Conservation (phyloP, 495 filamentous ascomycete species). For the Rostrohypoxylon terebratum region DNA sequence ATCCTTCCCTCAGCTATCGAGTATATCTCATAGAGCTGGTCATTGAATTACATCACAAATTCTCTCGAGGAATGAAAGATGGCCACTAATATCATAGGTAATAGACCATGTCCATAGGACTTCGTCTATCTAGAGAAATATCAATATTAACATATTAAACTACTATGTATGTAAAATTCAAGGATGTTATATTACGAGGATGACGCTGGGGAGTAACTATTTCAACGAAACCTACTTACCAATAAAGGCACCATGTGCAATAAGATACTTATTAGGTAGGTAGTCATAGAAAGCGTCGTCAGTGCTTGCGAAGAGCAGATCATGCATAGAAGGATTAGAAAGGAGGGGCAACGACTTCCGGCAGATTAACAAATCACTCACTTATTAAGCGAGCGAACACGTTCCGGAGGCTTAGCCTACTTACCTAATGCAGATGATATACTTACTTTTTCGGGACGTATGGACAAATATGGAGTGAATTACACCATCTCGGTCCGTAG, state of each 20-base stretch:
- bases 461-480: not conserved
- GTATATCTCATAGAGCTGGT: slow-evolving; percentile 19
- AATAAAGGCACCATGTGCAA: not conserved
- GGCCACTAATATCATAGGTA: not conserved
- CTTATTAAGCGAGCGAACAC: not conserved
- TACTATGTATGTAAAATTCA: not conserved
- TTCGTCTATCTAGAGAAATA: not conserved
- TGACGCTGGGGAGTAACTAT: not conserved
- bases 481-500: not conserved
- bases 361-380: slow-evolving; percentile 10
- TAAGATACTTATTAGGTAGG: not conserved
- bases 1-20: not conserved
- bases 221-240: not conserved
- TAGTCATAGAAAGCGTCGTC: not conserved
- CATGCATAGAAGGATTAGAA: not conserved
- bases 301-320: not conserved
- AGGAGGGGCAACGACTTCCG: not conserved
- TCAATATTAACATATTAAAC: not conserved
- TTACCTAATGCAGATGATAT: not conserved
- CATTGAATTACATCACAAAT: not conserved
- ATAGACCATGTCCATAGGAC: not conserved
- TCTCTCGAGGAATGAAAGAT: not conserved
- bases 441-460: not conserved
- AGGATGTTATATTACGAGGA: not conserved
- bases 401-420: not conserved